Conservation (phyloP, 2,329 filamentous ascomycete species). For the Exophiala mesophila region DNA sequence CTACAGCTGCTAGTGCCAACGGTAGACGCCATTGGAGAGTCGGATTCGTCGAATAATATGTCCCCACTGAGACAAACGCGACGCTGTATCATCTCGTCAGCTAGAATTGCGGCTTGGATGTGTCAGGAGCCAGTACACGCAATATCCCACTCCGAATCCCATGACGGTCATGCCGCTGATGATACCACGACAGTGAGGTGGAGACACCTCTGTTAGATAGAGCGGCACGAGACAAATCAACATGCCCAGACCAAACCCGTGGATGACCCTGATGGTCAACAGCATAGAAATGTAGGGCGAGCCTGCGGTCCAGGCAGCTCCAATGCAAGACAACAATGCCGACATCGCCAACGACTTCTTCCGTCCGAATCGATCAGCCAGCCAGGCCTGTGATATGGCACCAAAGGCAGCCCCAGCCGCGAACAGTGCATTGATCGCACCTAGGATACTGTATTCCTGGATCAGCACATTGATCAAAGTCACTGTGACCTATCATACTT, state of each 20-base stretch:
- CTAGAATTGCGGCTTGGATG: too few relatives aligned
- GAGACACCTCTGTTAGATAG: constrained; percentile 5
- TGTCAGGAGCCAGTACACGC: too few relatives aligned
- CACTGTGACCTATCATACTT: background rate
- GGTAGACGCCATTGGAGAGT: constrained; percentile 15
- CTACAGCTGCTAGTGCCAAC: constrained; percentile 10
- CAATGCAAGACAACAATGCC: background rate
- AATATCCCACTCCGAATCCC: constrained; percentile 14
- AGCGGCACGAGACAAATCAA: constrained; percentile 1
- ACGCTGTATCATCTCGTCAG: too few relatives aligned
- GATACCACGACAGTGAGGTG: constrained; percentile 11
- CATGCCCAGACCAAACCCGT: constrained; percentile 3
- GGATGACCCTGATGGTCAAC: background rate
- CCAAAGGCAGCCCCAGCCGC: constrained; percentile 1
- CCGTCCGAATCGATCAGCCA: background rate
- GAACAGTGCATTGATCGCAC: constrained; percentile 1
- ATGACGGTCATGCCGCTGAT: constrained; percentile 15
- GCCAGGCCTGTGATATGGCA: background rate
- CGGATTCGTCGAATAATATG: constrained; percentile 9
- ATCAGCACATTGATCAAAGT: background rate
- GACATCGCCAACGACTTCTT: background rate
- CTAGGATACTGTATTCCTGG: background rate
- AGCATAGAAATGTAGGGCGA: constrained; percentile 1
- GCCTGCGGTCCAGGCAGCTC: background rate
- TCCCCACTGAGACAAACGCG: constrained; percentile 14